Evolutionary conservation across 768 basidiomycete genomes (phyloP).

Genomic region (Arthromyces matolae): DNA sequence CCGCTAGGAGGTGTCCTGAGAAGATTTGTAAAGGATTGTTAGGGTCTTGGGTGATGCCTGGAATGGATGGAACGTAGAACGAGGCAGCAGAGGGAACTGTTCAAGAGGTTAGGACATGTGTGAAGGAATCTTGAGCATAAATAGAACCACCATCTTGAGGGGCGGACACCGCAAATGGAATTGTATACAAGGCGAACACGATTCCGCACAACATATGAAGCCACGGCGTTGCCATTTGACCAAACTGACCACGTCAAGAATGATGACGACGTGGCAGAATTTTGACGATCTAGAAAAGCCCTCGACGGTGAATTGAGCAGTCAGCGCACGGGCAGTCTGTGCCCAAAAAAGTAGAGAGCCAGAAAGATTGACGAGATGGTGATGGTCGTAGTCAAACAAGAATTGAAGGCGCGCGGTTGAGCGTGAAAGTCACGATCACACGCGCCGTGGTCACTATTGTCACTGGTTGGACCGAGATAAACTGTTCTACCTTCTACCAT

Average conservation of each 20-base stretch:
- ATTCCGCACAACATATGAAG: constrained; percentile 14
- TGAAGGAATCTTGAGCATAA: not conserved
- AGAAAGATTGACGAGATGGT: not conserved
- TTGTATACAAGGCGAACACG: constrained; percentile 9
- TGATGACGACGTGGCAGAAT: not conserved
- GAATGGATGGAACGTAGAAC: constrained; percentile 77
- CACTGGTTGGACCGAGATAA: too few relatives aligned
- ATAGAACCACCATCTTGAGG: constrained; percentile 39
- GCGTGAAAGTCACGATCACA: not conserved
- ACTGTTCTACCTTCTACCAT: constrained; percentile 34
- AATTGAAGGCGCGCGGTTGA: not conserved
- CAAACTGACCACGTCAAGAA: not conserved
- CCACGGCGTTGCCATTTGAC: constrained; percentile 10
- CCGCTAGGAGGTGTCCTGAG: constrained; percentile 82
- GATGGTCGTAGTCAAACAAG: constrained; percentile 1
- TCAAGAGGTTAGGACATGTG: constrained; percentile 5
- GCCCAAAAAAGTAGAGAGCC: not conserved
- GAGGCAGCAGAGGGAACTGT: constrained; percentile 77
- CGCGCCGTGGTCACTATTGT: too few relatives aligned
- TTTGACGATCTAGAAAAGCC: not conserved
- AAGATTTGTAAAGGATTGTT: constrained; percentile 72
- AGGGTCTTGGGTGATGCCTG: constrained; percentile 72
- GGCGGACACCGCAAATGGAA: constrained; percentile 20
- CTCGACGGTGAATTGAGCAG: not conserved
- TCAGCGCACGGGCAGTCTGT: too few relatives aligned